Conservation (phyloP, 2,329 filamentous ascomycete genomes). For the Pyrenochaeta sp. region DNA sequence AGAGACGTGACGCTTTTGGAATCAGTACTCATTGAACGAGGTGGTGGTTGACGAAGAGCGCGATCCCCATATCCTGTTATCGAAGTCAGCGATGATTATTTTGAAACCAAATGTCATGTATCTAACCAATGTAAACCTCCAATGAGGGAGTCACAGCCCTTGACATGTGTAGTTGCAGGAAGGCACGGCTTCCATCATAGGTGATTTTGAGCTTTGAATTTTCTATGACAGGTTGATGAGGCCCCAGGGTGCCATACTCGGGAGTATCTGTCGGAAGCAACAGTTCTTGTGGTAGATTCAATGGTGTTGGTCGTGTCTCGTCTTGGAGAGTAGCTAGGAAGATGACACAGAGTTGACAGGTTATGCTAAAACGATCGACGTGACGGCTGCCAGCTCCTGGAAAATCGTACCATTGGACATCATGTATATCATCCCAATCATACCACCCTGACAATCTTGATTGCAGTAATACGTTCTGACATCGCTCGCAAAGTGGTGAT, state of each 20-base stretch:
- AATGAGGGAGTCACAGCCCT: neutral
- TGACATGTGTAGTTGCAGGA: neutral
- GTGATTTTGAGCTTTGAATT: neutral
- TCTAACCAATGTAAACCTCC: neutral
- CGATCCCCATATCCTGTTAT: neutral
- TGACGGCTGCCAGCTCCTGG: neutral
- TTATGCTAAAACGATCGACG: neutral
- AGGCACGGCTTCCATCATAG: neutral
- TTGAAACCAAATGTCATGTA: neutral
- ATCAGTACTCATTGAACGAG: neutral
- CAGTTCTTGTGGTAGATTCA: neutral
- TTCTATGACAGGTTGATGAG: neutral
- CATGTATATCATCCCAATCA: neutral
- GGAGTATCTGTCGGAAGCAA: neutral
- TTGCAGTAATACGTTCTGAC: neutral
- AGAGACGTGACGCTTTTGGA: neutral
- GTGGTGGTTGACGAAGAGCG: neutral
- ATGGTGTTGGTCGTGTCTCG: neutral
- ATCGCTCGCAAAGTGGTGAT: neutral
- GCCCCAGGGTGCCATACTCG: neutral
- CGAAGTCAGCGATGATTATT: neutral
- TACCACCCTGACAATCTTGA: neutral
- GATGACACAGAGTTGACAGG: neutral
- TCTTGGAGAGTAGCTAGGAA: neutral
- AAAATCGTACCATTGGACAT: neutral